Evolutionary conservation across 306 rosid genomes (phyloP), one percentile per base, ranked within the genome.

Genomic region (Cucurbita pepo): DNA sequence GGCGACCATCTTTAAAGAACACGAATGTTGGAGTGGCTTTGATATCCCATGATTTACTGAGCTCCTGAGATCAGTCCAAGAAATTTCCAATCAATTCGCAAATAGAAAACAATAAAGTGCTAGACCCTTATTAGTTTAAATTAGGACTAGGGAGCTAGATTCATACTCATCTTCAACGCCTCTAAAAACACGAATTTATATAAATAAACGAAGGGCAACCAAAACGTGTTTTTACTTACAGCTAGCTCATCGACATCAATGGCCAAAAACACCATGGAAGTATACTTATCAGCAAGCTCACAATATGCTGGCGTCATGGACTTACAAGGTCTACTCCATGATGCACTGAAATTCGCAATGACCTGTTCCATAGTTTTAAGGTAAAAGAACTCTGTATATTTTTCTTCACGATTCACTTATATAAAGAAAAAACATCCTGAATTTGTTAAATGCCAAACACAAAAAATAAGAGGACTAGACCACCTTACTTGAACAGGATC

Each of bases 21-120:
- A 86, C 83, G 81, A 92, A 89, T 8, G 97, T 89, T 11, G 96
- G 97, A 50, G 97, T 89, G 77, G 92, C 97, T 80, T 83, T 89
- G 73, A 92, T 88, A 34, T 86, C 95, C 92, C 89, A 92, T 21
- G 95, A 82, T 74, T 75, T 76, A 78, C 95, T 90, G 41, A 92
- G 84, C 72, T 89, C 96, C 97, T 89, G 16, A 21, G 3, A 19
- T 64, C 18, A 43, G 52, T 64, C 10, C 19, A 5, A 18, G 1
- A 64, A 43, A 41, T 51, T 67, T 44, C 7, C 13, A 67, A 21
- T 65, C 40, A 45, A 67, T n/a, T 47, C 56, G 25, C 56, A 34
- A 34, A 12, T 67, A 8, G 1, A 22, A 67, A 12, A 67, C 72
- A 45, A 3, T 47, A 10, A 65, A 30, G 34, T 30, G 5, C 18